A percentile compares a stretch with the other conserved stretches of the same genome.
phyloP scores from a whole-genome alignment of 1,284 basidiomycete genomes.

The Inonotus hispidus region DNA sequence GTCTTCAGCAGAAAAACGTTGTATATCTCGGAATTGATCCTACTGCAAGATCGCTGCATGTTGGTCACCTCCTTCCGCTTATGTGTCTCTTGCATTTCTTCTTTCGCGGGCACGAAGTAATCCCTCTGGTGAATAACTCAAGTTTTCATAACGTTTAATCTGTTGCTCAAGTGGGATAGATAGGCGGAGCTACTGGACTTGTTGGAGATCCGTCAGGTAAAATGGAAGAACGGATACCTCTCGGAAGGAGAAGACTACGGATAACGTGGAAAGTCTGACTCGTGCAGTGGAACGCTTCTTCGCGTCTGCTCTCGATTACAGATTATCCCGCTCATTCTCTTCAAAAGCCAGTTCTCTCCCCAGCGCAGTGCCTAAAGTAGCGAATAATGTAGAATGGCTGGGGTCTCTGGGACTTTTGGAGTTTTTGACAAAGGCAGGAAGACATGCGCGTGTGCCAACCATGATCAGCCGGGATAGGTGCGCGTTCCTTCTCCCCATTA shows the following conservation, averaged over 20 bases:
- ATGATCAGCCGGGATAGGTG: slow-evolving; percentile 93
- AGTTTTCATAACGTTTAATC: background rate
- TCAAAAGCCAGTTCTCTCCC: slow-evolving; percentile 19
- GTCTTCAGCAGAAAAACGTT: slow-evolving; percentile 26
- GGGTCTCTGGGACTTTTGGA: slow-evolving; percentile 70
- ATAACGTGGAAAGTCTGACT: slow-evolving; percentile 68
- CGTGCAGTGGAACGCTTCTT: slow-evolving; percentile 73
- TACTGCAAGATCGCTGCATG: slow-evolving; percentile 84
- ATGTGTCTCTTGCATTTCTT: slow-evolving; percentile 87
- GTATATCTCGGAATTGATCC: slow-evolving; percentile 94
- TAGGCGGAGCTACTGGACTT: slow-evolving; percentile 94
- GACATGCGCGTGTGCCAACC: slow-evolving; percentile 76
- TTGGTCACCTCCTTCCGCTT: slow-evolving; percentile 90
- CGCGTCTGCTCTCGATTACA: slow-evolving; percentile 57
- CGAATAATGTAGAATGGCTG: slow-evolving; percentile 89
- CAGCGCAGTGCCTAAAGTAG: slow-evolving; percentile 39
- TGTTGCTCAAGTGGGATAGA: slow-evolving; percentile 41
- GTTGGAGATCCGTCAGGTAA: slow-evolving; percentile 96
- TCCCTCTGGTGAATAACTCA: slow-evolving; percentile 66
- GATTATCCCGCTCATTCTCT: slow-evolving; percentile 32
- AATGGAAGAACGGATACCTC: slow-evolving; percentile 75
- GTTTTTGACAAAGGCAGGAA: slow-evolving; percentile 81
- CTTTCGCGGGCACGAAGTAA: slow-evolving; percentile 71
- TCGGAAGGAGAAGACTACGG: slow-evolving; percentile 49
- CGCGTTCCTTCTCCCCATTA: slow-evolving; percentile 22